These are phyloP conservation scores for Pisolithus microcarpus DNA, from an alignment of 768 basidiomycete genomes.

Conservation along the genomic window DNA sequence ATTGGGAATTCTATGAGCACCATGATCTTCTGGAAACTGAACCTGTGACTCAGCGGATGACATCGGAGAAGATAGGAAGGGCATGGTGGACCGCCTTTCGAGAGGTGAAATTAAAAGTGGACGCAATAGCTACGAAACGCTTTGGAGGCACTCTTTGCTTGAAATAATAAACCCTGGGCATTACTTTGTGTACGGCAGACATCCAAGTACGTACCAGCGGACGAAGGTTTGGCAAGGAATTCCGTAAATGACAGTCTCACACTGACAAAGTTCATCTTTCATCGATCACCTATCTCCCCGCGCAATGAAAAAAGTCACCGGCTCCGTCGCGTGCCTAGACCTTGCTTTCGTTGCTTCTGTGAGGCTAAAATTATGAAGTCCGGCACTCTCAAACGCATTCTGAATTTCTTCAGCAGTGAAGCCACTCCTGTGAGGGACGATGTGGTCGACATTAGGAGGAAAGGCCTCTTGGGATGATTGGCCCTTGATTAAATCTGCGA, in stretches of 20 bases:
- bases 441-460: slow-evolving; percentile 29
- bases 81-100: slow-evolving; percentile 82
- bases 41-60: slow-evolving; percentile 23
- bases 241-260: slow-evolving; percentile 1
- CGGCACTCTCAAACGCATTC: slow-evolving; percentile 45
- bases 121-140: slow-evolving; percentile 52
- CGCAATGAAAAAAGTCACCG: slow-evolving; percentile 49
- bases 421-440: slow-evolving; percentile 51
- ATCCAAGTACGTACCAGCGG: too few relatives aligned
- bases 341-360: slow-evolving; percentile 25
- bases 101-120: slow-evolving; percentile 60
- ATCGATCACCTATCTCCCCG: slow-evolving; percentile 43
- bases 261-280: slow-evolving; percentile 7
- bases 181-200: too few relatives aligned
- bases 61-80: slow-evolving; percentile 42
- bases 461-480: slow-evolving; percentile 22
- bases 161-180: slow-evolving; percentile 29
- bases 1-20: slow-evolving; percentile 55
- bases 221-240: too few relatives aligned
- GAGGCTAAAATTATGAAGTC: slow-evolving; percentile 40
- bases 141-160: slow-evolving; percentile 70
- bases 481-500: slow-evolving; percentile 43
- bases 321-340: slow-evolving; percentile 26
- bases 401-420: slow-evolving; percentile 45
- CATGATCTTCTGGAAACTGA: slow-evolving; percentile 28